Evolutionary conservation across 768 basidiomycete species (phyloP).

Genomic region (Clitopilus hobsonii): DNA sequence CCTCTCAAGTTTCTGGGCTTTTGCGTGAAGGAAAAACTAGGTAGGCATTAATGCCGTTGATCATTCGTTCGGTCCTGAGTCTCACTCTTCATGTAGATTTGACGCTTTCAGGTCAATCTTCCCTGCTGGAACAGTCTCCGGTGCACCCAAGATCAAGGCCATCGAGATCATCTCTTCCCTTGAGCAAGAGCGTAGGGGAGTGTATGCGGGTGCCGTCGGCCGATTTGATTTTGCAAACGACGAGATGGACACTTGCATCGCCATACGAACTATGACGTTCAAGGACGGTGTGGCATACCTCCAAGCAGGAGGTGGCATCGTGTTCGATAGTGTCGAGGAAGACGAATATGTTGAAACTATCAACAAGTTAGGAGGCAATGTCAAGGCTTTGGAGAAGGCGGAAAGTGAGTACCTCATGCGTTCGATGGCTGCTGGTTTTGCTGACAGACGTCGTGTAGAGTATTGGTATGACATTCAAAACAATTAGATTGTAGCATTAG

Average conservation of each 20-base stretch:
- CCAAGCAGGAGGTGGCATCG: constrained; percentile 96
- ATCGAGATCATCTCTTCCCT: constrained; percentile 87
- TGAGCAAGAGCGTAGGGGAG: constrained; percentile 86
- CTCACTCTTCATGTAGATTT: constrained; percentile 49
- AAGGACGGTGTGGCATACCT: constrained; percentile 89
- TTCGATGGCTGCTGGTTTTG: neutral
- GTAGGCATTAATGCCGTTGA: constrained; percentile 31
- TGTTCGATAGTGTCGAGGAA: constrained; percentile 94
- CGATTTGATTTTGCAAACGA: constrained; percentile 94
- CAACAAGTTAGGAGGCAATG: constrained; percentile 89
- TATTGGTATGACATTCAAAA: constrained; percentile 70
- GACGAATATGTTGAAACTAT: constrained; percentile 97
- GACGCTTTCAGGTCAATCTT: constrained; percentile 99
- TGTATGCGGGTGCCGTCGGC: constrained; percentile 98
- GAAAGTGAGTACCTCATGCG: constrained; percentile 62
- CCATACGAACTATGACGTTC: constrained; percentile 97
- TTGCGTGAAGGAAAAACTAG: constrained; percentile 80
- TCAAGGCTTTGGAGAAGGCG: constrained; percentile 78
- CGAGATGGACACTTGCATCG: constrained; percentile 98
- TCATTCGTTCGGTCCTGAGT: neutral
- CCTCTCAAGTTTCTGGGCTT: constrained; percentile 88
- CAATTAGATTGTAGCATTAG: constrained; percentile 23
- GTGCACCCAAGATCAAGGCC: constrained; percentile 98
- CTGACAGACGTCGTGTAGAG: constrained; percentile 35
- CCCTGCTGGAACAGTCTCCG: constrained; percentile 97